Conservation (phyloP, 2,329 filamentous ascomycete genomes). For the Aspergillus japonicus region DNA sequence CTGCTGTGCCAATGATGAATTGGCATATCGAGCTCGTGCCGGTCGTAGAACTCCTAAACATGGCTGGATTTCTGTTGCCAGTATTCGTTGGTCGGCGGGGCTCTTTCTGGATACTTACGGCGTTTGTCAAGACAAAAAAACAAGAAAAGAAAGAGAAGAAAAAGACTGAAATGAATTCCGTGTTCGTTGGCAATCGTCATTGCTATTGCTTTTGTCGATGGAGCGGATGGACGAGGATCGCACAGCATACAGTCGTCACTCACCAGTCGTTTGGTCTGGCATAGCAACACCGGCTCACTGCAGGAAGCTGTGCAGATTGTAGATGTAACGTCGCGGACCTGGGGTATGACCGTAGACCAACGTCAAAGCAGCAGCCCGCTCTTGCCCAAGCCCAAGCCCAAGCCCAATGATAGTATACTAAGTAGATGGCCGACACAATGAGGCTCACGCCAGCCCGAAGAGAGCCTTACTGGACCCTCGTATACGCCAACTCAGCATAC, state of each 20-base stretch:
- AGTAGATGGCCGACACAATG: no score
- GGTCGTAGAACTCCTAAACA: not conserved
- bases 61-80: slow-evolving; percentile 14
- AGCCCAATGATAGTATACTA: not conserved
- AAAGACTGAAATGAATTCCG: slow-evolving; percentile 35
- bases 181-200: slow-evolving; percentile 1
- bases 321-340: no score
- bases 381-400: not conserved
- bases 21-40: not conserved
- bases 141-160: slow-evolving; percentile 28
- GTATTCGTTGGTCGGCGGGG: slow-evolving; percentile 30
- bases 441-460: no score
- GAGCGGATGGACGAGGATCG: not conserved
- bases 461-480: slow-evolving; percentile 1
- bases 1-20: not conserved
- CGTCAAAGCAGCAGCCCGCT: not conserved
- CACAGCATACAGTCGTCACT: no score
- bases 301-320: no score
- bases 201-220: not conserved
- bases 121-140: slow-evolving; percentile 35
- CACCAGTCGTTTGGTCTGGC: no score
- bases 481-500: slow-evolving; percentile 43
- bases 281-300: no score
- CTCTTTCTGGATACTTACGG: slow-evolving; percentile 31
- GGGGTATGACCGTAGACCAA: not conserved